Evolutionary conservation across 2,329 filamentous ascomycete species (phyloP).

Genomic region (Aspergillus caelatus): DNA sequence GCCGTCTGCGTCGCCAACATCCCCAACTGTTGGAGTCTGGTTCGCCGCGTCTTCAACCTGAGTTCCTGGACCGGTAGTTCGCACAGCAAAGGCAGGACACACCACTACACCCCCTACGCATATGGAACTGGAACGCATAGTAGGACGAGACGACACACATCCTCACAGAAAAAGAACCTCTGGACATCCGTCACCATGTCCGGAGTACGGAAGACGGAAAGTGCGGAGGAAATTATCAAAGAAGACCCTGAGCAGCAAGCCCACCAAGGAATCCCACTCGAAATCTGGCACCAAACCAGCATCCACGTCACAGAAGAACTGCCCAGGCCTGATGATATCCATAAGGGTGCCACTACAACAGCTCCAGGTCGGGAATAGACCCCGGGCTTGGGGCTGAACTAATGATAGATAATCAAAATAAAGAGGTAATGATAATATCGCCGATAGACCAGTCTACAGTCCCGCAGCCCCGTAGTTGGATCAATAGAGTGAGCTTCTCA

Average conservation of each 20-base stretch:
- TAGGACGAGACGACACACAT: not conserved
- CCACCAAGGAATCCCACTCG: not conserved
- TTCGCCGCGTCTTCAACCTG: slow-evolving; percentile 1
- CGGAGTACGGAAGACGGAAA: not conserved
- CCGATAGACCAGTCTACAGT: not conserved
- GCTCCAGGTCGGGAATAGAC: not conserved
- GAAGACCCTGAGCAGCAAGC: not conserved
- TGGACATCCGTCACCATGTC: not conserved
- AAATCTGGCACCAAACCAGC: slow-evolving; percentile 6
- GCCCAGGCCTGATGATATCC: not conserved
- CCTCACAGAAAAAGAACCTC: not conserved
- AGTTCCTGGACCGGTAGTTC: not conserved
- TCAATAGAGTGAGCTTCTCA: not conserved
- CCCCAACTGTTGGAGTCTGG: slow-evolving; percentile 3
- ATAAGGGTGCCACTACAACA: not conserved
- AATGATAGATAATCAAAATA: not conserved
- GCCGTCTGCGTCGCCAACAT: slow-evolving; percentile 5
- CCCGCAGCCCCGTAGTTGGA: not conserved
- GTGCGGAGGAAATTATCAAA: not conserved
- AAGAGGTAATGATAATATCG: not conserved
- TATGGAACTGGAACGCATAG: not conserved
- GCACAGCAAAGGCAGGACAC: not conserved
- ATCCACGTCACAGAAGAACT: not conserved
- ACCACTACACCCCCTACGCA: not conserved
- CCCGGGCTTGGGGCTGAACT: not conserved